Conservation (phyloP, 495 filamentous ascomycete genomes). For the Pyrenula aspistea region DNA sequence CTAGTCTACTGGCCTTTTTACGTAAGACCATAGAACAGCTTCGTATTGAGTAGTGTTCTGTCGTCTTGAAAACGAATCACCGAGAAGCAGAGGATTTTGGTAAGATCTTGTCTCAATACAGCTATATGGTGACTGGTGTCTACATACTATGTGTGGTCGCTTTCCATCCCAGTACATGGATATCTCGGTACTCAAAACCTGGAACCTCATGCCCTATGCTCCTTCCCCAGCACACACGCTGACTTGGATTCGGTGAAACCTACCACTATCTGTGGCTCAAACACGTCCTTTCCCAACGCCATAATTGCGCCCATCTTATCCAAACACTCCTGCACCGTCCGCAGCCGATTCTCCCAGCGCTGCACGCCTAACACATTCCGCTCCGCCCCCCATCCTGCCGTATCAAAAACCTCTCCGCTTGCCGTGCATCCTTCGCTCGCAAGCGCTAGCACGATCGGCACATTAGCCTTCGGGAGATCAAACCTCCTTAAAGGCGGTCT, state of each 20-base stretch:
- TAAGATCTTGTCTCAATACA: too few relatives aligned
- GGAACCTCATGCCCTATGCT: background rate
- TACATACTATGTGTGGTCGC: too few relatives aligned
- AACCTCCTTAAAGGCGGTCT: background rate
- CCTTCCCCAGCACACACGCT: background rate
- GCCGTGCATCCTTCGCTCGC: background rate
- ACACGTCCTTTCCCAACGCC: background rate
- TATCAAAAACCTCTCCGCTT: background rate
- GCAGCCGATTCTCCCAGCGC: background rate
- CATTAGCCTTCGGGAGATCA: background rate
- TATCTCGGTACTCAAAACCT: too few relatives aligned
- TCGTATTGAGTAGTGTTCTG: too few relatives aligned
- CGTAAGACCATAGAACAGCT: background rate
- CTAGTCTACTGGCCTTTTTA: background rate
- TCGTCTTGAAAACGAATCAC: too few relatives aligned
- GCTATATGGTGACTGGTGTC: too few relatives aligned
- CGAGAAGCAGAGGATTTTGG: too few relatives aligned
- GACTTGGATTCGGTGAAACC: background rate
- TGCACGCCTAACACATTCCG: background rate
- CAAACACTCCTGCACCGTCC: too few relatives aligned
- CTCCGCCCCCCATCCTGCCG: background rate
- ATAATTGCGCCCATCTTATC: too few relatives aligned
- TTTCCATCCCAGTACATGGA: too few relatives aligned
- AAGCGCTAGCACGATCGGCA: background rate
- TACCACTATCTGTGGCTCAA: background rate